Percentiles rank a stretch among this genome's conserved stretches.
Conservation (phyloP, 371 early-diverging fungal species). For the Conidiobolus incongruus region DNA sequence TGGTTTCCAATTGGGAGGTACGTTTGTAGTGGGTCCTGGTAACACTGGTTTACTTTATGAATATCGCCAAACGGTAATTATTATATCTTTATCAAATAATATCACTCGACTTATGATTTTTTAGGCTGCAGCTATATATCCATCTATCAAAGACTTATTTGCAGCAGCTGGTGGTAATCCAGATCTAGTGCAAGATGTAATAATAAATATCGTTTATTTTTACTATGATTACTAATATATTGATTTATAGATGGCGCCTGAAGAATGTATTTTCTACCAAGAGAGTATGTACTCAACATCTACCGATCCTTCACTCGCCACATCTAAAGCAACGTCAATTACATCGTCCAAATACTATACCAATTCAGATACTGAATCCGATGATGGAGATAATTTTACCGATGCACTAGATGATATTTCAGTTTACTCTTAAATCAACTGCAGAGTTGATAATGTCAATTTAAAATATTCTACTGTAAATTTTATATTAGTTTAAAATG, state of each 20-base stretch:
- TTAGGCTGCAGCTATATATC: conserved; percentile 3
- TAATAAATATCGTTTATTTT: no score
- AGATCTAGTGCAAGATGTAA: conserved; percentile 2
- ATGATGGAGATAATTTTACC: no score
- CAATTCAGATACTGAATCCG: no score
- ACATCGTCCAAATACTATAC: no score
- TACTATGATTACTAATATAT: background rate
- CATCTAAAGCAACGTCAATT: background rate
- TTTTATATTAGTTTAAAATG: no score
- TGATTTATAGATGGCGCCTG: background rate
- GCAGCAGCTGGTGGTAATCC: conserved; percentile 4
- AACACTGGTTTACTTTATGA: conserved; percentile 2
- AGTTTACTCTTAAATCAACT: no score
- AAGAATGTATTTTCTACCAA: conserved; percentile 4
- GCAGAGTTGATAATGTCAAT: no score
- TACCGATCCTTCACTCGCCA: background rate
- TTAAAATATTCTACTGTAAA: no score
- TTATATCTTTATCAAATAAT: background rate
- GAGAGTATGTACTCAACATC: background rate
- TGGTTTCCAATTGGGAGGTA: conserved; percentile 5
- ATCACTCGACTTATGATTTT: no score
- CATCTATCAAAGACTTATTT: conserved; percentile 3
- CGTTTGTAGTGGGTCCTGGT: conserved; percentile 3
- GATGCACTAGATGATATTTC: no score
- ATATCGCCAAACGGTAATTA: conserved; percentile 4